Evolutionary conservation across 176 grass and related monocot genomes (phyloP), one percentile per base, ranked within the genome.

Genomic region (Panicum miliaceum): DNA sequence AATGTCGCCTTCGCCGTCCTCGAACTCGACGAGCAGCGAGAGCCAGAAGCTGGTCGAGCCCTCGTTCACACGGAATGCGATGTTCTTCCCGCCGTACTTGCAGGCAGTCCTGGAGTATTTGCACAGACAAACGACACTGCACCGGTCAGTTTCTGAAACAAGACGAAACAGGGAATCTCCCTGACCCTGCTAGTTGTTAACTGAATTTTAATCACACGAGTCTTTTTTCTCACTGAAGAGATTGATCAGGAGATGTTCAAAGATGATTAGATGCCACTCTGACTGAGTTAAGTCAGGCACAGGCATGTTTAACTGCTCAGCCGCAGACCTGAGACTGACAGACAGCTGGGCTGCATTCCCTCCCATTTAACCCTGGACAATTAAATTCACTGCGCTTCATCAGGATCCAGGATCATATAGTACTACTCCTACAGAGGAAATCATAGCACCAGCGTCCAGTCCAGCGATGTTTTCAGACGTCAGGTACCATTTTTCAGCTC

Each of bases 41-140:
- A 99, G 86, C 97, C 97, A 99, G 84, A 90, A 99, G 73, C 78
- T 74, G 2, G 97, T 99, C 11, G 97, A 99, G 20, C 97, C 97
- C 81, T 96, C 93, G 40, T 96, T 96, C 52, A 96, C 91, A 74
- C 84, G 97, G 87, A 99, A 99, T 2, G 93, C 93, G 2, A 99
- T 89, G 84, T 92, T 99, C 86, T 96, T 90, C 47, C 84, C 88
- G 16, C 90, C 87, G 52, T 99, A 99, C 75, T 92, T 94, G 91
- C 97, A 99, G 47, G 91, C 83, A 46, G 93, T 99, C 88, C 97
- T 99, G 83, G 19, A 5, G 38, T 41, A 36, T 22, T 8, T 9
- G 15, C 32, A 45, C 45, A 78, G 23, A 35, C 15, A 10, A 66
- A 65, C 12, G 26, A 58, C 16, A 7, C 12, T 81, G 62, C 52